These are phyloP conservation scores for Schwanniomyces vanrijiae DNA, from an alignment of 805 yeast genomes.

Conservation along the genomic window DNA sequence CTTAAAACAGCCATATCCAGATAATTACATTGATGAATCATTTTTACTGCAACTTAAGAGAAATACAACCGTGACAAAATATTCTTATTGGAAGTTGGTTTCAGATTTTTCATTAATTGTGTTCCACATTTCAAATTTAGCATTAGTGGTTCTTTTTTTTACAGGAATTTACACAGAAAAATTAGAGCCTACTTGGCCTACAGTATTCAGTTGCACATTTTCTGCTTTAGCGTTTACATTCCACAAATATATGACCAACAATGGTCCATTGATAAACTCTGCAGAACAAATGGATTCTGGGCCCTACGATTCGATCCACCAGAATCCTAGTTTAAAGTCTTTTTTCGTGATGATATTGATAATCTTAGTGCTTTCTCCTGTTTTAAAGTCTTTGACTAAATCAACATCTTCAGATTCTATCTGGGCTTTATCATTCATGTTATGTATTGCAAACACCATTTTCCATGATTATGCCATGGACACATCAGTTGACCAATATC, in stretches of 20 bases:
- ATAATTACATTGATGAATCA: slow-evolving; percentile 81
- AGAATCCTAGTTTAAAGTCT: slow-evolving; percentile 49
- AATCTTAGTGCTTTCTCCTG: slow-evolving; percentile 81
- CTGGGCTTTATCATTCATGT: slow-evolving; percentile 87
- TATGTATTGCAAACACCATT: slow-evolving; percentile 65
- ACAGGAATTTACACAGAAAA: slow-evolving; percentile 51
- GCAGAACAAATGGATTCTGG: not conserved
- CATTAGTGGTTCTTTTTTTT: slow-evolving; percentile 68
- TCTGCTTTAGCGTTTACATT: slow-evolving; percentile 34
- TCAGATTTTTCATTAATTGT: slow-evolving; percentile 70
- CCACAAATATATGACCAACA: slow-evolving; percentile 8
- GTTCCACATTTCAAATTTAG: slow-evolving; percentile 62
- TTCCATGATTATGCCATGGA: slow-evolving; percentile 68
- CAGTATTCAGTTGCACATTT: slow-evolving; percentile 22
- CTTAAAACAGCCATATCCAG: slow-evolving; percentile 84
- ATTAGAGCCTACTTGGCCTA: slow-evolving; percentile 52
- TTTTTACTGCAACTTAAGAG: slow-evolving; percentile 79
- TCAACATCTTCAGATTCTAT: slow-evolving; percentile 92
- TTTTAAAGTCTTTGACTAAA: slow-evolving; percentile 80
- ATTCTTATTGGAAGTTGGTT: slow-evolving; percentile 63
- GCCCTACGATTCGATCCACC: slow-evolving; percentile 3
- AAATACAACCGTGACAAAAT: slow-evolving; percentile 70
- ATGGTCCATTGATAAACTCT: not conserved
- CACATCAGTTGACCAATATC: slow-evolving; percentile 26
- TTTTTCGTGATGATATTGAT: slow-evolving; percentile 67